phyloP scores from a whole-genome alignment of 2,329 filamentous ascomycete genomes.

The Aureobasidium sp. region DNA sequence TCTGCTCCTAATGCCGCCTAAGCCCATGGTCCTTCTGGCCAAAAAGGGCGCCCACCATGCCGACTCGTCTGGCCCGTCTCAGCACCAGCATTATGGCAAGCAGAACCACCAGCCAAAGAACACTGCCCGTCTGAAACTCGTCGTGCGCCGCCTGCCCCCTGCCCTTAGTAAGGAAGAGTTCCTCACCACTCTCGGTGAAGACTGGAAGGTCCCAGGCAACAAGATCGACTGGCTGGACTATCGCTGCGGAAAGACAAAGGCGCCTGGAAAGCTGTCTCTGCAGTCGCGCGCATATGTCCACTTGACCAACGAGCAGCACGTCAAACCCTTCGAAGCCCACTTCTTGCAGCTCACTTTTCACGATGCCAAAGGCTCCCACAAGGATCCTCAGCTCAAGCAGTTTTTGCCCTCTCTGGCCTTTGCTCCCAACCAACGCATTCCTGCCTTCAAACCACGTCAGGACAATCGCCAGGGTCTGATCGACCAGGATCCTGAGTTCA shows the following conservation, averaged over 20 bases:
- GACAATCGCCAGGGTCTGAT: slow-evolving; percentile 91
- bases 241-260: slow-evolving; percentile 71
- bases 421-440: slow-evolving; percentile 75
- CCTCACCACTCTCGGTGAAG: slow-evolving; percentile 60
- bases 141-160: slow-evolving; percentile 78
- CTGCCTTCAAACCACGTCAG: slow-evolving; percentile 63
- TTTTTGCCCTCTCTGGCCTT: slow-evolving; percentile 76
- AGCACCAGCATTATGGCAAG: background rate
- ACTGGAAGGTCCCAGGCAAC: slow-evolving; percentile 74
- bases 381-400: slow-evolving; percentile 60
- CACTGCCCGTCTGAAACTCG: slow-evolving; percentile 66
- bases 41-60: slow-evolving; percentile 7
- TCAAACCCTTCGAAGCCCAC: slow-evolving; percentile 60
- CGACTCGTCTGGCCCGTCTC: background rate
- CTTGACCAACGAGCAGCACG: slow-evolving; percentile 62
- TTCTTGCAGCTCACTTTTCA: slow-evolving; percentile 67
- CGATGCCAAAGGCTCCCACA: slow-evolving; percentile 72
- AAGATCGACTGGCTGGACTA: slow-evolving; percentile 81
- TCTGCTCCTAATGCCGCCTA: slow-evolving; percentile 11
- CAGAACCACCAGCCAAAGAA: slow-evolving; percentile 29
- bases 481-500: slow-evolving; percentile 93
- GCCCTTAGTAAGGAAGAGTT: slow-evolving; percentile 78
- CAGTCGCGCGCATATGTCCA: slow-evolving; percentile 79
- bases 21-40: slow-evolving; percentile 11
- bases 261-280: slow-evolving; percentile 75